Evolutionary conservation across 2,329 filamentous ascomycete genomes (phyloP).

Genomic region (Trichophyton benhamiae): DNA sequence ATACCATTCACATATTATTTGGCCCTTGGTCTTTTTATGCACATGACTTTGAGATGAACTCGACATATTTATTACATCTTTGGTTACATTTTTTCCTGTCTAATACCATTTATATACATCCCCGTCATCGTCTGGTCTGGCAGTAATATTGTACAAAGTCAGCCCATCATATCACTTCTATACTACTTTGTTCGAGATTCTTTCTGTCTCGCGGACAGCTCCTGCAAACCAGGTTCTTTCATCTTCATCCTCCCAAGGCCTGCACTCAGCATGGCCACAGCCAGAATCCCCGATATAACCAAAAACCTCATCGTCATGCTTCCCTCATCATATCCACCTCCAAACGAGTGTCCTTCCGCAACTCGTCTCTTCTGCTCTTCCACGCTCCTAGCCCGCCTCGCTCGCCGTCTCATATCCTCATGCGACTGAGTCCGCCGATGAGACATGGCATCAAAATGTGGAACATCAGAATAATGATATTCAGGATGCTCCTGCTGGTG

Average conservation of each 20-base stretch:
- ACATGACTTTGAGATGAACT: not conserved
- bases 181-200: not conserved
- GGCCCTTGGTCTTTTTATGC: not conserved
- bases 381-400: conserved; percentile 29
- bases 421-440: conserved; percentile 63
- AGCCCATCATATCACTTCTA: not conserved
- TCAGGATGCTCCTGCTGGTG: conserved; percentile 35
- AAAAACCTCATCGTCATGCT: conserved; percentile 25
- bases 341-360: conserved; percentile 33
- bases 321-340: conserved; percentile 33
- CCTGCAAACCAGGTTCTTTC: conserved; percentile 10
- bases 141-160: not conserved
- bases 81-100: not conserved
- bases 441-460: conserved; percentile 63
- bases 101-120: not conserved
- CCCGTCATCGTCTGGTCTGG: not conserved
- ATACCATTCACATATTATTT: not conserved
- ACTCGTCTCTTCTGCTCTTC: conserved; percentile 21
- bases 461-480: conserved; percentile 35
- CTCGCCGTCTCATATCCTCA: conserved; percentile 43
- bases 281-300: conserved; percentile 28
- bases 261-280: conserved; percentile 21
- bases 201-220: conserved; percentile 18
- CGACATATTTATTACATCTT: not conserved
- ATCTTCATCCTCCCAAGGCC: conserved; percentile 16